A percentile compares a stretch with the other conserved stretches of the same genome.
Conservation (phyloP, 1,139 yeast genomes). For the Blastobotrys ciferrii region DNA sequence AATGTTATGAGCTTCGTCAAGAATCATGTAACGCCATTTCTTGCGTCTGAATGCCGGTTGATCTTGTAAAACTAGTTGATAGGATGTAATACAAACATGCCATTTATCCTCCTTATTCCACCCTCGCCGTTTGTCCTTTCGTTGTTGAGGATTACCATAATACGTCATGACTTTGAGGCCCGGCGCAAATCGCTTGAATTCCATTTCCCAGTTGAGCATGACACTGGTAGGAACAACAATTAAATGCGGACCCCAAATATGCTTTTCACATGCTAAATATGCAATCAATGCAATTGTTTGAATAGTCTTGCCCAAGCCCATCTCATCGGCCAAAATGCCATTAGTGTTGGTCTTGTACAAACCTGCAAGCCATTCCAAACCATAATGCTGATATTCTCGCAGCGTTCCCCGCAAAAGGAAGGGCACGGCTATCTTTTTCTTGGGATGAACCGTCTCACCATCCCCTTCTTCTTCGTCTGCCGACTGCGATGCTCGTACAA, state of each 20-base stretch:
- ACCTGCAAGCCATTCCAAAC: slow-evolving; percentile 95
- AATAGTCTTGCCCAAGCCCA: slow-evolving; percentile 98
- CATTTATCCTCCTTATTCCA: slow-evolving; percentile 97
- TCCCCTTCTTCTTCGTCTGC: slow-evolving; percentile 28
- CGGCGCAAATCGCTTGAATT: slow-evolving; percentile 96
- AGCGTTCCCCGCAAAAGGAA: slow-evolving; percentile 71
- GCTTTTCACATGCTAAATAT: slow-evolving; percentile 89
- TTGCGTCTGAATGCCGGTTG: slow-evolving; percentile 91
- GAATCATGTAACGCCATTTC: slow-evolving; percentile 92
- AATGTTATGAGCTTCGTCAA: slow-evolving; percentile 98
- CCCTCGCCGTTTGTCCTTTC: slow-evolving; percentile 93
- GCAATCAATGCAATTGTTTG: slow-evolving; percentile 88
- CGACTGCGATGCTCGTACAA: slow-evolving; percentile 25
- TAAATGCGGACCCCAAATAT: slow-evolving; percentile 96
- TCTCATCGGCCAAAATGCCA: slow-evolving; percentile 97
- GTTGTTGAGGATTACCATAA: slow-evolving; percentile 96
- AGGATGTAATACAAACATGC: slow-evolving; percentile 95
- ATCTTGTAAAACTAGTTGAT: slow-evolving; percentile 94
- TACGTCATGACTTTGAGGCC: slow-evolving; percentile 95
- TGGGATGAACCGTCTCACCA: slow-evolving; percentile 19
- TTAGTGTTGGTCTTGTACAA: slow-evolving; percentile 88
- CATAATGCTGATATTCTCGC: slow-evolving; percentile 92
- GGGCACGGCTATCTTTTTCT: slow-evolving; percentile 34
- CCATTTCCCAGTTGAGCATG: slow-evolving; percentile 99
- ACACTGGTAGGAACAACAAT: slow-evolving; percentile 98